A percentile compares a stretch with the other conserved stretches of the same genome.
Conservation (phyloP, 495 filamentous ascomycete species). For the Chlorociboria aeruginascens region DNA sequence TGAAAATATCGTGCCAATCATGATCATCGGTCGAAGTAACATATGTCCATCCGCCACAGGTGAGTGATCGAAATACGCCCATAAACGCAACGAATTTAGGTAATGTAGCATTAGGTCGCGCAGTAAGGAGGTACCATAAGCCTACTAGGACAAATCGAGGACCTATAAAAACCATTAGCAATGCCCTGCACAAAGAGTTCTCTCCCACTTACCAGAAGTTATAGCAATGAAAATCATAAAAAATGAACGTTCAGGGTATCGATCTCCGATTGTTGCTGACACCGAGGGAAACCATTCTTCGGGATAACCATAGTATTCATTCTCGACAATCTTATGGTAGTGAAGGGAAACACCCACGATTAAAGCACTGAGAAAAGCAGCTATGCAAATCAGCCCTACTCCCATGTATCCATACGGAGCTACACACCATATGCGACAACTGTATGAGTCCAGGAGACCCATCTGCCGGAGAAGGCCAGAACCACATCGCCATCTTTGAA, state of each 20-base stretch:
- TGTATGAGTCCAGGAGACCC: slow-evolving; percentile 86
- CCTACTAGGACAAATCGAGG: slow-evolving; percentile 87
- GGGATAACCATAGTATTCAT: slow-evolving; percentile 94
- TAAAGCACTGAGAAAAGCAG: slow-evolving; percentile 85
- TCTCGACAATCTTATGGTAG: slow-evolving; percentile 94
- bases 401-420: neutral
- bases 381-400: slow-evolving; percentile 24
- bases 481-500: slow-evolving; percentile 85
- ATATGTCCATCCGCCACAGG: slow-evolving; percentile 98
- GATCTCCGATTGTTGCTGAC: slow-evolving; percentile 95
- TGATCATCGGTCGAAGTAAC: slow-evolving; percentile 98
- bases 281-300: slow-evolving; percentile 99
- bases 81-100: slow-evolving; percentile 73
- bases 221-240: slow-evolving; percentile 97
- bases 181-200: neutral
- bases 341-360: slow-evolving; percentile 76
- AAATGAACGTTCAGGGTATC: slow-evolving; percentile 91
- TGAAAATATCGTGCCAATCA: slow-evolving; percentile 97
- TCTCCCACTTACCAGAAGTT: slow-evolving; percentile 56
- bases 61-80: slow-evolving; percentile 80
- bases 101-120: slow-evolving; percentile 56
- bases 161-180: slow-evolving; percentile 30
- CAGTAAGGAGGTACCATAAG: slow-evolving; percentile 85
- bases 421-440: slow-evolving; percentile 60
- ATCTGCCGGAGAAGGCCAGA: slow-evolving; percentile 74